Conservation (phyloP, 164 flowering plant species). For the Liquidambar formosana region DNA sequence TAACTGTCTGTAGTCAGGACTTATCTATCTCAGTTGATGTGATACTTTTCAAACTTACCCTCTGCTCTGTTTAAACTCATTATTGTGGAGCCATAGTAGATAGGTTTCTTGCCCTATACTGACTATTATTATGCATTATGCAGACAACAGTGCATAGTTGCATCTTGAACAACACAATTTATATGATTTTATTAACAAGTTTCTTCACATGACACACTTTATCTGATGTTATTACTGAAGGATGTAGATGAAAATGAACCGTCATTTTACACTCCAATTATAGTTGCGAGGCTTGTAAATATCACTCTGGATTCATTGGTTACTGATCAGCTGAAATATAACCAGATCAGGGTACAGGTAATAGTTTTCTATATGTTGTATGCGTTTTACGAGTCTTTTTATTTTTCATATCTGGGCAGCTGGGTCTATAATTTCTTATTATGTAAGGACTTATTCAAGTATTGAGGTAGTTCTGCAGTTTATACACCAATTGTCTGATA, state of each 20-base stretch:
- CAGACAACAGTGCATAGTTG: neutral
- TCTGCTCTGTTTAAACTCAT: too few relatives aligned
- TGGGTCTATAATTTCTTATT: neutral
- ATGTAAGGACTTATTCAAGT: neutral
- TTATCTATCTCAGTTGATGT: neutral
- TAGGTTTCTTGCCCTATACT: too few relatives aligned
- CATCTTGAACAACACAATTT: too few relatives aligned
- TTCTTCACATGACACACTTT: neutral
- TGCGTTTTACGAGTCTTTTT: neutral
- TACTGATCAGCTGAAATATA: slow-evolving; percentile 49
- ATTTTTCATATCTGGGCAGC: neutral
- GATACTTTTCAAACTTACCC: neutral
- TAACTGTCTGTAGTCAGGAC: neutral
- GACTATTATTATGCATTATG: neutral
- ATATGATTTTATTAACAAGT: neutral
- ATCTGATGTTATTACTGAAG: slow-evolving; percentile 33
- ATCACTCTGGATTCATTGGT: slow-evolving; percentile 50
- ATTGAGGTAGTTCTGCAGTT: neutral
- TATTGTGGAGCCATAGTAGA: too few relatives aligned
- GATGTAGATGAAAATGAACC: slow-evolving; percentile 41
- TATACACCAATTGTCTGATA: neutral
- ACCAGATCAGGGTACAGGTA: slow-evolving; percentile 70
- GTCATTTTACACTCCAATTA: slow-evolving; percentile 42
- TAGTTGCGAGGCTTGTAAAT: slow-evolving; percentile 61
- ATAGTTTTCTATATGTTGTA: slow-evolving; percentile 7